Conservation (phyloP, 768 basidiomycete species). For the Naganishia onofrii region DNA sequence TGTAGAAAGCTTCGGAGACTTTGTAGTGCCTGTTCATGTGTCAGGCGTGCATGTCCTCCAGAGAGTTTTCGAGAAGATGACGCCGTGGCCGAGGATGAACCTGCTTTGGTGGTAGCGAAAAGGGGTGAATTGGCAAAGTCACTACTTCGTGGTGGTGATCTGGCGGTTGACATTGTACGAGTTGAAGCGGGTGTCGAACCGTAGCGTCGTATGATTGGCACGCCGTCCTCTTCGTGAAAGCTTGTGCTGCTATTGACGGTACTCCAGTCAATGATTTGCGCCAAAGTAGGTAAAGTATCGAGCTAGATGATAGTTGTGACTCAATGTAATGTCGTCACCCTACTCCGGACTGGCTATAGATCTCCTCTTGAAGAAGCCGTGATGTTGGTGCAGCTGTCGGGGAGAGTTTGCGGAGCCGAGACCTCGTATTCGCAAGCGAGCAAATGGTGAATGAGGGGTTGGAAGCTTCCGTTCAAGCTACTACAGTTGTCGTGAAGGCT, state of each 20-base stretch:
- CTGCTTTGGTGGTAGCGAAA: neutral
- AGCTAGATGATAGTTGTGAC: neutral
- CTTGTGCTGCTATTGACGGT: neutral
- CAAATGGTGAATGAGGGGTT: neutral
- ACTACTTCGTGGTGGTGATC: neutral
- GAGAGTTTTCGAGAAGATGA: neutral
- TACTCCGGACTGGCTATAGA: neutral
- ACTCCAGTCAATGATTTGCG: neutral
- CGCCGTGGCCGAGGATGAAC: neutral
- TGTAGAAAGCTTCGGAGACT: conserved; percentile 77
- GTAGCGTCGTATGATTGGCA: neutral
- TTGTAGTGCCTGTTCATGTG: conserved; percentile 53
- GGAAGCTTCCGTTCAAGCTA: neutral
- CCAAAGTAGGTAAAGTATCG: neutral
- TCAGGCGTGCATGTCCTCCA: conserved; percentile 25
- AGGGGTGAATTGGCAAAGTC: neutral
- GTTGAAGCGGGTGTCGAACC: neutral
- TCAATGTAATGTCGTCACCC: neutral
- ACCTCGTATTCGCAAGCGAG: conserved; percentile 19
- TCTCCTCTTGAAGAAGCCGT: neutral
- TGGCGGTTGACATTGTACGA: conserved; percentile 5
- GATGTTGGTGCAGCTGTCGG: neutral
- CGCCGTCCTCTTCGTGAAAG: neutral
- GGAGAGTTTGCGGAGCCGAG: conserved; percentile 9
- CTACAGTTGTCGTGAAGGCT: neutral